Base-by-base conservation (phyloP, 2,329 filamentous ascomycete species). In the Colletotrichum australisinense region DNA sequence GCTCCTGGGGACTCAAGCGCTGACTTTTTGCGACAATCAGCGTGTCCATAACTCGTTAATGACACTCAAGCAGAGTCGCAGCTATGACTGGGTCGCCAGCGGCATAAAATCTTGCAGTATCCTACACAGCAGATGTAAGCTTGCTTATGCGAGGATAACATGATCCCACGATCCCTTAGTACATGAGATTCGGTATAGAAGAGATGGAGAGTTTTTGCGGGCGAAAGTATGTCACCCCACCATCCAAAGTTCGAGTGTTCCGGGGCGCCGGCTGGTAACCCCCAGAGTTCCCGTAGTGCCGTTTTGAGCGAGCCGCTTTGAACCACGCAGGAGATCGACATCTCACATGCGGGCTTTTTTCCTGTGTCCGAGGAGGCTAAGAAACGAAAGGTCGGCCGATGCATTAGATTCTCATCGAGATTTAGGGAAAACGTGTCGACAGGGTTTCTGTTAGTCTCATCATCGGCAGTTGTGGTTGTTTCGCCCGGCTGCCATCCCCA, bases 341-440 rank as follows among this genome's bases (percentile, higher is more conserved):
- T 30, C 35, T 63, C 63, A 67, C n/a, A 35, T 58, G 63, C 68
- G 68, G 38, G 56, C 42, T 49, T 24, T n/a, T 35, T 28, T 35
- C 57, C 59, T n/a, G 38, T 57, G 52, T 57, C 32, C 19, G n/a
- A 28, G 59, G 49, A 28, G 35, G 64, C 63, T 49, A 60, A 60
- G 26, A 12, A 35, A 49, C 58, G 16, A 49, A 35, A 49, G 64
- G 16, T 62, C 49, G 64, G 22, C 60, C 57, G 49, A 72, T 49
- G 28, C 28, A 56, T 19, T 53, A 62, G 35, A 57, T 71, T 32
- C 56, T 22, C 57, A 57, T 58, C 28, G 57, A 30, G 49, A 63
- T 57, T 14, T 35, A 22, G 26, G 30, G 56, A 55, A 67, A 58
- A 63, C 57, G 56, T 63, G 64, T 42, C 46, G 35, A 67, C 64